Percentiles rank a stretch among this genome's conserved stretches.
Evolutionary conservation across 2,329 filamentous ascomycete species (phyloP).

Genomic region (Trichophyton mentagrophytes): DNA sequence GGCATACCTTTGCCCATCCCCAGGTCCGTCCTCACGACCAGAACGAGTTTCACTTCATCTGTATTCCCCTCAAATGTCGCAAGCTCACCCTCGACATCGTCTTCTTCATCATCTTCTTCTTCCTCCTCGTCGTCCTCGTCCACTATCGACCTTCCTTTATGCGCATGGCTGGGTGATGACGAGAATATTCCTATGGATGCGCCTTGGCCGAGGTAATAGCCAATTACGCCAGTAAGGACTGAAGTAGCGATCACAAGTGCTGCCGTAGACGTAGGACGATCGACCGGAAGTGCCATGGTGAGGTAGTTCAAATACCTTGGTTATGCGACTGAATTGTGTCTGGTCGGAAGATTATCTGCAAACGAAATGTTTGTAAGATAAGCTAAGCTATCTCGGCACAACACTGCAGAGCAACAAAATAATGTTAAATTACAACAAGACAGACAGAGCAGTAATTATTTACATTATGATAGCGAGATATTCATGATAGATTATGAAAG

Average conservation of each 20-base stretch:
- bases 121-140: slow-evolving; percentile 24
- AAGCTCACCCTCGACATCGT: slow-evolving; percentile 42
- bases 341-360: background rate
- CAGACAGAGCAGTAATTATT: too few species aligned
- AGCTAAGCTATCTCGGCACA: background rate
- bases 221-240: slow-evolving; percentile 59
- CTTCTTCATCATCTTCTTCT: slow-evolving; percentile 47
- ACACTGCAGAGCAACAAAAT: background rate
- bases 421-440: too few species aligned
- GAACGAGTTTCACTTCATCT: slow-evolving; percentile 87
- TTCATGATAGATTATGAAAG: background rate
- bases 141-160: slow-evolving; percentile 11
- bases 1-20: slow-evolving; percentile 87
- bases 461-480: background rate
- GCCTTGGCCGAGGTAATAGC: slow-evolving; percentile 58
- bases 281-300: slow-evolving; percentile 13
- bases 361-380: background rate
- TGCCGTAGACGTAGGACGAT: slow-evolving; percentile 38
- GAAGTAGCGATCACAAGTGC: slow-evolving; percentile 59
- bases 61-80: slow-evolving; percentile 39
- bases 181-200: slow-evolving; percentile 61
- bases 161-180: slow-evolving; percentile 25
- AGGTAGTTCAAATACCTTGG: background rate
- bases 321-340: background rate
- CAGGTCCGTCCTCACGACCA: slow-evolving; percentile 84